Evolutionary conservation across 768 basidiomycete genomes (phyloP).

Genomic region (Leccinum boreale): DNA sequence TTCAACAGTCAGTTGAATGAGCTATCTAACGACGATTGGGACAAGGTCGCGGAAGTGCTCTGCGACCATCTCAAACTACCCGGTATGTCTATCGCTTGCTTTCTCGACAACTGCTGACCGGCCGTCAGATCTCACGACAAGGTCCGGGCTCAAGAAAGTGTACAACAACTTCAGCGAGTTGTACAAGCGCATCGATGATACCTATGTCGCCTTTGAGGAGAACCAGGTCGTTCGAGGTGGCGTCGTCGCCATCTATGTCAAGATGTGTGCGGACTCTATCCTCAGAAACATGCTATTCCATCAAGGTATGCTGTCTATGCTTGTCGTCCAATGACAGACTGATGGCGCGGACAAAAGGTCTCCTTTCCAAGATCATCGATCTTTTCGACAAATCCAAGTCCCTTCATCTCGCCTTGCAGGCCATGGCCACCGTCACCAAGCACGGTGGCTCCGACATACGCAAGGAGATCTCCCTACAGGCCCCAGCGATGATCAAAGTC

Average conservation of each 20-base stretch:
- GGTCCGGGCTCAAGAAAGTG: slow-evolving; percentile 60
- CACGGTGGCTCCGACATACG: slow-evolving; percentile 53
- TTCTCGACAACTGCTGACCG: background rate
- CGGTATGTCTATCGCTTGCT: slow-evolving; percentile 32
- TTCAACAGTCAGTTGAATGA: background rate
- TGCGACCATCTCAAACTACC: slow-evolving; percentile 51
- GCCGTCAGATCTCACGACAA: slow-evolving; percentile 24
- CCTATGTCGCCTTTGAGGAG: slow-evolving; percentile 1
- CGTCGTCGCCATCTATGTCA: background rate
- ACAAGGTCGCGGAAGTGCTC: slow-evolving; percentile 40
- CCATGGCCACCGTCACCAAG: slow-evolving; percentile 54
- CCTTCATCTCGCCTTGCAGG: slow-evolving; percentile 49
- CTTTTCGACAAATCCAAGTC: slow-evolving; percentile 44
- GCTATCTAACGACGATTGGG: slow-evolving; percentile 42
- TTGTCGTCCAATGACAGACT: background rate
- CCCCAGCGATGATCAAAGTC: slow-evolving; percentile 39
- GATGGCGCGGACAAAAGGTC: slow-evolving; percentile 33
- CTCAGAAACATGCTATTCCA: slow-evolving; percentile 56
- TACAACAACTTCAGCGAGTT: slow-evolving; percentile 40
- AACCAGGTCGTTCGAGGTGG: background rate
- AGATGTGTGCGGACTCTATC: slow-evolving; percentile 41
- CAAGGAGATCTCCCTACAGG: slow-evolving; percentile 42
- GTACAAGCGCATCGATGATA: slow-evolving; percentile 38
- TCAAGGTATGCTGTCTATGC: slow-evolving; percentile 33
- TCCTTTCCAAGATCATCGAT: slow-evolving; percentile 50